Evolutionary conservation across 331 rosid genomes (phyloP).

Genomic region (Pyracantha coccinea): DNA sequence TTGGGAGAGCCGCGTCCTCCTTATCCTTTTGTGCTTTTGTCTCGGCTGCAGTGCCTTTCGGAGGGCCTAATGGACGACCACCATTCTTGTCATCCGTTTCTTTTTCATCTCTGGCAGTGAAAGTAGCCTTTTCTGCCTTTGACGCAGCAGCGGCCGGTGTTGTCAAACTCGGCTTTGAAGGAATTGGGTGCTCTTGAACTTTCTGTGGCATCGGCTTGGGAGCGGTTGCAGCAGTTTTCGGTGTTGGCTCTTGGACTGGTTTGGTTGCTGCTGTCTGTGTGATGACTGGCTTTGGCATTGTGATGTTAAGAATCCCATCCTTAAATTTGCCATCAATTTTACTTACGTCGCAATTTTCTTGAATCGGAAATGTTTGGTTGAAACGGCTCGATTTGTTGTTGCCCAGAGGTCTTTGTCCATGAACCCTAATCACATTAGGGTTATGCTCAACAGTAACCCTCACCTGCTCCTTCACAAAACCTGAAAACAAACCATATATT

Average conservation of each 20-base stretch:
- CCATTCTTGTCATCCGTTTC: neutral
- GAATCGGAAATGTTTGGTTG: constrained; percentile 5
- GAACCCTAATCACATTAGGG: neutral
- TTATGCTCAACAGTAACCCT: neutral
- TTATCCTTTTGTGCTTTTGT: neutral
- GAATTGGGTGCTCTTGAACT: neutral
- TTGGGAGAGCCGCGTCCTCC: neutral
- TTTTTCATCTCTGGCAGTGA: neutral
- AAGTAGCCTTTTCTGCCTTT: constrained; percentile 6
- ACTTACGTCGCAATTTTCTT: neutral
- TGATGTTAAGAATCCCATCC: constrained; percentile 9
- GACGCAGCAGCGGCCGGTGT: neutral
- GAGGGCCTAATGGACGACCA: neutral
- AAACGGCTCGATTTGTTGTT: constrained; percentile 16
- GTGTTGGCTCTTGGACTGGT: neutral
- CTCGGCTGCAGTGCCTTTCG: neutral
- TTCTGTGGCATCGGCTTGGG: neutral
- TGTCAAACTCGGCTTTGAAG: neutral
- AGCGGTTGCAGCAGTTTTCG: neutral
- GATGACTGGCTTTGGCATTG: constrained; percentile 14
- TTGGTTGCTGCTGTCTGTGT: neutral
- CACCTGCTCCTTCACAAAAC: constrained; percentile 15
- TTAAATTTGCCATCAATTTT: constrained; percentile 12
- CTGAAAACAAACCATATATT: neutral
- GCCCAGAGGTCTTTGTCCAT: constrained; percentile 16